Evolutionary conservation across 306 rosid species (phyloP), one percentile per base, ranked within the genome.

Genomic region (Sophora flavescens): DNA sequence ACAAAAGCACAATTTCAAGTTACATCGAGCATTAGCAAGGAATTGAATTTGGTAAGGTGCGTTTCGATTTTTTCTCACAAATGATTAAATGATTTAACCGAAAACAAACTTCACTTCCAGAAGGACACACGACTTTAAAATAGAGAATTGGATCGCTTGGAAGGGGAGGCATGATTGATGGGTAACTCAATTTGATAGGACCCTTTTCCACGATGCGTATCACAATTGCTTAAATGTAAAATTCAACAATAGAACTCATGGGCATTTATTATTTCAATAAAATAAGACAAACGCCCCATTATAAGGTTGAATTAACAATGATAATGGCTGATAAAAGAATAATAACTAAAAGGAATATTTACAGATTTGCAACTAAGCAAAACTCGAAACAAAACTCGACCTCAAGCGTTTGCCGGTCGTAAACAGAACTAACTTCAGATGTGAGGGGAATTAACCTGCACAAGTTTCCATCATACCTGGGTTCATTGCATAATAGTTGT

Each of bases 181-280:
- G 47, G 63, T 60, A 57, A 80, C 81, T 42, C 51, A 63, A n/a
- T n/a, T n/a, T n/a, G n/a, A n/a, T n/a, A n/a, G n/a, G n/a, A n/a
- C n/a, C n/a, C n/a, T n/a, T n/a, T n/a, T n/a, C n/a, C n/a, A n/a
- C n/a, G n/a, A n/a, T n/a, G n/a, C n/a, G n/a, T n/a, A n/a, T n/a
- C n/a, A n/a, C n/a, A n/a, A 81, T 42, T 48, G 66, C 62, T 61
- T 50, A 65, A 60, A 64, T 79, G 80, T 78, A 83, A 60, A 78
- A 81, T 78, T 84, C 58, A 73, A 77, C 83, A 80, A 80, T 57
- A 66, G 45, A 82, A 80, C 80, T 18, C 54, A 56, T 60, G 78
- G 83, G 75, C 88, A 87, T 76, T 76, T 83, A 75, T 88, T 83
- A 75, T 88, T 83, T 70, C 58, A 52, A 70, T 70, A 56, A 81